phyloP scores from a whole-genome alignment of 768 basidiomycete genomes.

The Roridomyces roridus region DNA sequence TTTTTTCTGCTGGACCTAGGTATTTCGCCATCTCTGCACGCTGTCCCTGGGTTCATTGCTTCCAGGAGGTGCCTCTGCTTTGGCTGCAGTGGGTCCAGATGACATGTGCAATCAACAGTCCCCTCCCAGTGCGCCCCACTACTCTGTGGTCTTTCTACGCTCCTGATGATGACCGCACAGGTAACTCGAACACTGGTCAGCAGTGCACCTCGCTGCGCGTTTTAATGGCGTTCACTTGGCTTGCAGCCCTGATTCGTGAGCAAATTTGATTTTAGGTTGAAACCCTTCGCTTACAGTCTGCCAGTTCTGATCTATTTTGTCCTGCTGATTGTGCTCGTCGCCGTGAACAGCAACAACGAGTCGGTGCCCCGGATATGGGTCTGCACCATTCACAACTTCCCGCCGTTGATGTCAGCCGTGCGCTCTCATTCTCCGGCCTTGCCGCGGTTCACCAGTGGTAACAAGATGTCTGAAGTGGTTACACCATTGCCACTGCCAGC shows the following conservation, averaged over 20 bases:
- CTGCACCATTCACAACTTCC: constrained; percentile 23
- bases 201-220: constrained; percentile 60
- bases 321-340: constrained; percentile 8
- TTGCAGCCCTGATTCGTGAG: constrained; percentile 45
- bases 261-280: background rate
- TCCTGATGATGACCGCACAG: background rate
- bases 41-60: constrained; percentile 5
- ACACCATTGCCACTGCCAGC: constrained; percentile 7
- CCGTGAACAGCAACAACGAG: constrained; percentile 19
- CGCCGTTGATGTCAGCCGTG: constrained; percentile 7
- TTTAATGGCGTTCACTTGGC: constrained; percentile 68
- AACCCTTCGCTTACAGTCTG: background rate
- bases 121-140: constrained; percentile 21
- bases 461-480: constrained; percentile 9
- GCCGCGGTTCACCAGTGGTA: constrained; percentile 19
- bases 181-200: constrained; percentile 16
- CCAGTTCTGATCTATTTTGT: constrained; percentile 23
- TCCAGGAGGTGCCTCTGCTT: constrained; percentile 58
- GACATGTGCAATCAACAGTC: constrained; percentile 40
- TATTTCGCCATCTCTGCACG: constrained; percentile 29
- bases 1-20: constrained; percentile 68
- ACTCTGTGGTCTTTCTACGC: background rate
- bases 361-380: constrained; percentile 21
- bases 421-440: background rate
- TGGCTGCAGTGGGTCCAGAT: constrained; percentile 46